phyloP scores from a whole-genome alignment of 2,329 filamentous ascomycete genomes.

The Alternaria sp. region DNA sequence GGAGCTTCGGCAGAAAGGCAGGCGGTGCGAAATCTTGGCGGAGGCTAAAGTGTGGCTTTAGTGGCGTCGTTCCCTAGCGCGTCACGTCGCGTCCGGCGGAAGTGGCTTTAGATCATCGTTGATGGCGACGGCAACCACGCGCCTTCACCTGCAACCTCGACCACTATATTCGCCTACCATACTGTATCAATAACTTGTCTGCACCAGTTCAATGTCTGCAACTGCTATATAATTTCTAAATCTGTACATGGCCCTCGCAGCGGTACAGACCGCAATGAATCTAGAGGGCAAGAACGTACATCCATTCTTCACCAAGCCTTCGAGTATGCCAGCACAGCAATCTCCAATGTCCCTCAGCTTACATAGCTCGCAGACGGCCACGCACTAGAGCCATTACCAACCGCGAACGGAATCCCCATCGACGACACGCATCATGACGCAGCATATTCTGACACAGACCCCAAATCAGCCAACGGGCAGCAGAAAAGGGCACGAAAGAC shows the following conservation, averaged over 20 bases:
- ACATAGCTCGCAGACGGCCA: constrained; percentile 22
- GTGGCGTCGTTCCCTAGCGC: constrained; percentile 15
- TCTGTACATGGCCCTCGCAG: constrained; percentile 48
- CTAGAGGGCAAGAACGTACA: constrained; percentile 48
- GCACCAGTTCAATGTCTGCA: neutral
- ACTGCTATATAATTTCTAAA: constrained; percentile 27
- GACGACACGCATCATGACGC: constrained; percentile 28
- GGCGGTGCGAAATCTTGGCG: constrained; percentile 30
- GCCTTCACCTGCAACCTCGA: constrained; percentile 7
- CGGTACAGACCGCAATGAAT: constrained; percentile 50
- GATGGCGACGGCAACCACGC: constrained; percentile 2
- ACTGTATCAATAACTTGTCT: neutral
- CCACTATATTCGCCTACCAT: constrained; percentile 1
- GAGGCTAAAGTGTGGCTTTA: constrained; percentile 16
- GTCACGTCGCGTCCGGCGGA: constrained; percentile 19
- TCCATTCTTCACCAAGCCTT: constrained; percentile 50
- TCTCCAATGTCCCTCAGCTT: neutral
- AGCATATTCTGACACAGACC: constrained; percentile 25
- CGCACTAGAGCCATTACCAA: constrained; percentile 11
- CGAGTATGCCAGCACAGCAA: constrained; percentile 23
- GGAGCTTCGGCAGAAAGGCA: constrained; percentile 29
- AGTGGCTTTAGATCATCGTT: constrained; percentile 11
- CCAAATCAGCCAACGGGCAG: constrained; percentile 22
- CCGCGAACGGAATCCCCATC: constrained; percentile 12
- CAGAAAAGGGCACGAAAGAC: constrained; percentile 39